These are phyloP conservation scores for Colletotrichum sp. DNA, from an alignment of 2,329 filamentous ascomycete genomes.

Conservation along the genomic window DNA sequence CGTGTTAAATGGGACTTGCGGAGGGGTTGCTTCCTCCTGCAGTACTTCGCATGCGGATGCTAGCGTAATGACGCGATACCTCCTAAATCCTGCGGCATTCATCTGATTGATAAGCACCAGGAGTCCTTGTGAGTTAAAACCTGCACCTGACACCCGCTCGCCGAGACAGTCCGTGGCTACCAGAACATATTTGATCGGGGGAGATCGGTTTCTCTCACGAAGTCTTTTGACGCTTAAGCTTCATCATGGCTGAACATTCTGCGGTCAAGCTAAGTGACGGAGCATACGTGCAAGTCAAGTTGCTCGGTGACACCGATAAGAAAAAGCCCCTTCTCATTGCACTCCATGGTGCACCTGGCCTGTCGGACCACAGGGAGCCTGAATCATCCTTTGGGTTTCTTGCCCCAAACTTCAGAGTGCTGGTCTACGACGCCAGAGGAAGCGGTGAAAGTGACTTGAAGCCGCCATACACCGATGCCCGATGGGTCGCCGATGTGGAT, in stretches of 20 bases:
- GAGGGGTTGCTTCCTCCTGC: background rate
- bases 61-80: background rate
- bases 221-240: background rate
- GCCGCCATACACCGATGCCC: conserved; percentile 25
- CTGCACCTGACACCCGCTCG: background rate
- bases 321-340: conserved; percentile 24
- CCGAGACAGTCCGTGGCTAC: background rate
- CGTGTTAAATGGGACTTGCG: background rate
- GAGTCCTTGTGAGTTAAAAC: background rate
- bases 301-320: conserved; percentile 19
- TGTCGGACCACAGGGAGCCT: conserved; percentile 24
- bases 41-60: background rate
- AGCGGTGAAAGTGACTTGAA: conserved; percentile 27
- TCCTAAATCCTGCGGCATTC: background rate
- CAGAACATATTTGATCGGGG: background rate
- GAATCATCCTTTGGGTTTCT: conserved; percentile 24
- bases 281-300: conserved; percentile 19
- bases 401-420: conserved; percentile 20
- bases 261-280: conserved; percentile 21
- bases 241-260: background rate
- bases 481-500: conserved; percentile 27
- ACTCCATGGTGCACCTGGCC: conserved; percentile 25
- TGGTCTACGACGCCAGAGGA: conserved; percentile 27
- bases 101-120: background rate
- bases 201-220: background rate